Evolutionary conservation across 2,329 filamentous ascomycete species (phyloP).

Genomic region (Pochonia chlamydosporia): DNA sequence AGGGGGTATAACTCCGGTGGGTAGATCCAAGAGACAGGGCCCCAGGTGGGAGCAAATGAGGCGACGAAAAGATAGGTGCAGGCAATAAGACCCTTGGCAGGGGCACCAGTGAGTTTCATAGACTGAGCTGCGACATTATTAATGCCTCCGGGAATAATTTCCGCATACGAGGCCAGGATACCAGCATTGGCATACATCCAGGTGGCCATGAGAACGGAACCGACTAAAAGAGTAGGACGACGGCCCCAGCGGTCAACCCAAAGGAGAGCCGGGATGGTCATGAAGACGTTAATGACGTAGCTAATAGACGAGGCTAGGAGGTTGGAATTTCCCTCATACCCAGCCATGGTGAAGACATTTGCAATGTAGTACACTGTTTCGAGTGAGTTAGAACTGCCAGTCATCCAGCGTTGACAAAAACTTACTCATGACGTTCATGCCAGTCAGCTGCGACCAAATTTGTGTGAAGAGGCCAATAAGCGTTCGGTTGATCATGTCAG

Average conservation of each 20-base stretch:
- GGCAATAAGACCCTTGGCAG: slow-evolving; percentile 56
- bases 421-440: slow-evolving; percentile 54
- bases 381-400: background rate
- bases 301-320: slow-evolving; percentile 50
- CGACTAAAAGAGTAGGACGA: slow-evolving; percentile 60
- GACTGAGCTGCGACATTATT: slow-evolving; percentile 40
- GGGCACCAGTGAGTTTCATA: slow-evolving; percentile 36
- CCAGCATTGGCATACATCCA: slow-evolving; percentile 53
- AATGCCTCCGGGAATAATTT: slow-evolving; percentile 34
- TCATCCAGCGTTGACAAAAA: background rate
- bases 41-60: slow-evolving; percentile 38
- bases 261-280: slow-evolving; percentile 70
- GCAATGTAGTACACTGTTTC: slow-evolving; percentile 57
- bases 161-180: slow-evolving; percentile 42
- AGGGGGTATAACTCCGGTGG: slow-evolving; percentile 50
- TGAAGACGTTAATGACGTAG: slow-evolving; percentile 71
- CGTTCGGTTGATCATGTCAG: slow-evolving; percentile 54
- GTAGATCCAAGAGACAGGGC: slow-evolving; percentile 50
- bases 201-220: slow-evolving; percentile 58
- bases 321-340: slow-evolving; percentile 38
- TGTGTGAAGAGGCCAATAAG: slow-evolving; percentile 46
- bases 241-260: slow-evolving; percentile 74
- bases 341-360: slow-evolving; percentile 33
- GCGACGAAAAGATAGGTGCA: slow-evolving; percentile 62
- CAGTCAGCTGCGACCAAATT: slow-evolving; percentile 51